Evolutionary conservation across 78 protist species (phyloP).

Genomic region (Goniomonas avonlea): DNA sequence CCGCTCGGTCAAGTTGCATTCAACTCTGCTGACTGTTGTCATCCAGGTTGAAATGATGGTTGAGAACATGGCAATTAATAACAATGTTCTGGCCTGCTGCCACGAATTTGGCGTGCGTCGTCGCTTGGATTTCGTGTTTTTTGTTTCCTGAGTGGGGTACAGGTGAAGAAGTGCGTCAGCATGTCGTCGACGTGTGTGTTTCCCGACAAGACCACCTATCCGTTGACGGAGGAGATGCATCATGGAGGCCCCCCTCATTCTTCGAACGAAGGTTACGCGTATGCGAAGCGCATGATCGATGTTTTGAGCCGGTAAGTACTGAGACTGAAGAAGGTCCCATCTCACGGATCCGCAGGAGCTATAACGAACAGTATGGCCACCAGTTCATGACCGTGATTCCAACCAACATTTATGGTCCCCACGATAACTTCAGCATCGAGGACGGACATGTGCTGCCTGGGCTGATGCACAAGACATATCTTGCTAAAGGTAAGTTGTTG

Average conservation of each 20-base stretch:
- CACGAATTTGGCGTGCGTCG: too few relatives aligned
- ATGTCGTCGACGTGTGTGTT: constrained; percentile 85
- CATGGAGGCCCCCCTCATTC: constrained; percentile 84
- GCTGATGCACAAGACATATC: constrained; percentile 71
- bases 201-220: constrained; percentile 78
- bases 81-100: constrained; percentile 60
- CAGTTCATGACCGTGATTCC: constrained; percentile 69
- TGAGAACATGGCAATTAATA: constrained; percentile 69
- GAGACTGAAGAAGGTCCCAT: too few relatives aligned
- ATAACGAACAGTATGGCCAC: constrained; percentile 64
- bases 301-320: constrained; percentile 25
- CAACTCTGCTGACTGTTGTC: neutral
- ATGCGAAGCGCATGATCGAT: constrained; percentile 85
- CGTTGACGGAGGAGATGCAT: neutral
- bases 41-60: constrained; percentile 21
- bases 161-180: constrained; percentile 65
- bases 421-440: constrained; percentile 69
- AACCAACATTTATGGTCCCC: constrained; percentile 79
- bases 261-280: constrained; percentile 83
- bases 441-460: constrained; percentile 86
- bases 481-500: too few relatives aligned
- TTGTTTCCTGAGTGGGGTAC: too few relatives aligned
- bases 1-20: neutral
- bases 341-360: too few relatives aligned
- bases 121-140: too few relatives aligned